Evolutionary conservation across 495 filamentous ascomycete species (phyloP).

Genomic region (Diplogelasinospora grovesii): DNA sequence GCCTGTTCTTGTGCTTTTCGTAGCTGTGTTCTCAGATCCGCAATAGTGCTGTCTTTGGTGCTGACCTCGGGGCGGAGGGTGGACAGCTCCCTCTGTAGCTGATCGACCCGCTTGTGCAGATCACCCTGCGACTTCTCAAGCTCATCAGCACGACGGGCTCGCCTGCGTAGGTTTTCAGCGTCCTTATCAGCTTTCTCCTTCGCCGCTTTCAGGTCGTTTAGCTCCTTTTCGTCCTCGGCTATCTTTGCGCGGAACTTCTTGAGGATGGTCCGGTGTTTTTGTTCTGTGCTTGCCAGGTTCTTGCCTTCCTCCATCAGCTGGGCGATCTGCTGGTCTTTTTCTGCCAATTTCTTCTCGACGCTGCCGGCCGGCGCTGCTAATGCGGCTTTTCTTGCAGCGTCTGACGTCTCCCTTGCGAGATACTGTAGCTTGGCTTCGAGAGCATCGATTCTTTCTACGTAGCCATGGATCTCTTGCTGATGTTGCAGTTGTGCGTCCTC

Average conservation of each 20-base stretch:
- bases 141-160: conserved; percentile 56
- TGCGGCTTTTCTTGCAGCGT: conserved; percentile 59
- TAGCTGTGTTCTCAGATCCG: conserved; percentile 63
- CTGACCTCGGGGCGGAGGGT: conserved; percentile 57
- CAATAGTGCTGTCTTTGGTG: conserved; percentile 57
- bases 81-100: conserved; percentile 63
- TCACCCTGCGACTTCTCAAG: conserved; percentile 62
- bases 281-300: conserved; percentile 75
- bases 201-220: conserved; percentile 53
- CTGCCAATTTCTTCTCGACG: conserved; percentile 68
- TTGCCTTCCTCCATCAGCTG: conserved; percentile 89
- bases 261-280: conserved; percentile 73
- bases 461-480: conserved; percentile 73
- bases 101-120: conserved; percentile 55
- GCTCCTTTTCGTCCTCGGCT: conserved; percentile 56
- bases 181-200: conserved; percentile 64
- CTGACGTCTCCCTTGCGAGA: conserved; percentile 69
- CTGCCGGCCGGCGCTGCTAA: conserved; percentile 55
- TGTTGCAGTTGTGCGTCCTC: conserved; percentile 55
- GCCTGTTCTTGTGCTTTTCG: conserved; percentile 60
- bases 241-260: conserved; percentile 69
- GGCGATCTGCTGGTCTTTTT: conserved; percentile 86
- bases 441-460: conserved; percentile 88
- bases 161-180: conserved; percentile 48
- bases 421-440: conserved; percentile 86